A percentile compares a stretch with the other conserved stretches of the same genome.
Conservation (phyloP, 2,329 filamentous ascomycete genomes). For the Aciculosporium take region DNA sequence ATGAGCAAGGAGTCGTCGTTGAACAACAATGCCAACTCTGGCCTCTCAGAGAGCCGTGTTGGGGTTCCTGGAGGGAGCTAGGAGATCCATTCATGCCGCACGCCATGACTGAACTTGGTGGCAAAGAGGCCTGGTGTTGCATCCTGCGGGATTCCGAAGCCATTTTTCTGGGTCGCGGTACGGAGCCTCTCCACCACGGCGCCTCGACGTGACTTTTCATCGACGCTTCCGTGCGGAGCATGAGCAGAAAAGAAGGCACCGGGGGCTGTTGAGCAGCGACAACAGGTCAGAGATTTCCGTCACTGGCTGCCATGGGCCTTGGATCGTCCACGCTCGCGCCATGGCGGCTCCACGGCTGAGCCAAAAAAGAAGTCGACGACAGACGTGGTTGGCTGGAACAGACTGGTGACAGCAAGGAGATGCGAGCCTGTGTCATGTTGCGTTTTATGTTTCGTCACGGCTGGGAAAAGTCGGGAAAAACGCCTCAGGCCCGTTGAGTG, state of each 20-base stretch:
- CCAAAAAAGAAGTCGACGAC: background rate
- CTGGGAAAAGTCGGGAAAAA: too few species aligned
- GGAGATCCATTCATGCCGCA: too few species aligned
- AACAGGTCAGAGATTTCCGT: background rate
- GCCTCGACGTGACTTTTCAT: background rate
- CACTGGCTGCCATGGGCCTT: background rate
- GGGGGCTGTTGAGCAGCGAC: background rate
- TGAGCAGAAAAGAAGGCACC: too few species aligned
- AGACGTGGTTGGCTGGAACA: background rate
- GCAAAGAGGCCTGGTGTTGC: background rate
- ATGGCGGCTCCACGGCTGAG: background rate
- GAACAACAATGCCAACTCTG: background rate
- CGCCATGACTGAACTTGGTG: background rate
- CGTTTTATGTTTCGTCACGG: background rate
- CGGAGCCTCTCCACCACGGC: background rate
- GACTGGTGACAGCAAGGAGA: background rate
- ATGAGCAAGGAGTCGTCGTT: background rate
- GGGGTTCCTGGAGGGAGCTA: too few species aligned
- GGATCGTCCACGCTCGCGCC: background rate
- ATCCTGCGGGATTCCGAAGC: background rate
- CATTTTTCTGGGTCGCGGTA: background rate
- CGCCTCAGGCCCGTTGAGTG: background rate
- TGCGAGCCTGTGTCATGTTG: constrained; percentile 2
- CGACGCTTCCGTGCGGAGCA: background rate
- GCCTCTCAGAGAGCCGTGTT: background rate